These are phyloP conservation scores for Hibiscus syriacus DNA, from an alignment of 345 rosid genomes.

Conservation along the genomic window DNA sequence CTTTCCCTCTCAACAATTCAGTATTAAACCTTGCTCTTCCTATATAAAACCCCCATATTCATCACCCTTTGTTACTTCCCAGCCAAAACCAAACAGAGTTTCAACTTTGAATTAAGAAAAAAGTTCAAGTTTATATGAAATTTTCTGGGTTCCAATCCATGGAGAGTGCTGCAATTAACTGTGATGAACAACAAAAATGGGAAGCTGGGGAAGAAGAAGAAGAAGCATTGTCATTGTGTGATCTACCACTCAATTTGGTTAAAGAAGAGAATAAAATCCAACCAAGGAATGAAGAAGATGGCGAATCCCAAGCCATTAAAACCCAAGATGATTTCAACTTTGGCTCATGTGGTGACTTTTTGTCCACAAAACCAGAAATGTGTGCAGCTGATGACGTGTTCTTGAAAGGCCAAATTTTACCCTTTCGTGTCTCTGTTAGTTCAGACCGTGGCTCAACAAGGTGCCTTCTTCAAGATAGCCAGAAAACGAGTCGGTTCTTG, in stretches of 20 bases:
- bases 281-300: slow-evolving; percentile 9
- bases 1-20: slow-evolving; percentile 10
- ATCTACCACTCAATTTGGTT: slow-evolving; percentile 41
- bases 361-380: slow-evolving; percentile 43
- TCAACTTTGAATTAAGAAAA: too few species aligned
- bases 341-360: slow-evolving; percentile 30
- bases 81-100: background rate
- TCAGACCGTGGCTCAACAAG: slow-evolving; percentile 29
- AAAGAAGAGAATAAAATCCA: slow-evolving; percentile 11
- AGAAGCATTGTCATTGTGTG: slow-evolving; percentile 63
- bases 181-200: slow-evolving; percentile 9
- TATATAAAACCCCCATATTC: slow-evolving; percentile 4
- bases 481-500: slow-evolving; percentile 14
- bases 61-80: background rate
- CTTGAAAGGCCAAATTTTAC: slow-evolving; percentile 60
- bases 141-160: too few species aligned
- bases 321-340: slow-evolving; percentile 59
- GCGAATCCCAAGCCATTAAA: too few species aligned
- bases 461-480: slow-evolving; percentile 9
- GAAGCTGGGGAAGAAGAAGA: slow-evolving; percentile 31
- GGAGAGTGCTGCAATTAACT: slow-evolving; percentile 9
- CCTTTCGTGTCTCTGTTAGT: slow-evolving; percentile 48
- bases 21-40: slow-evolving; percentile 6
- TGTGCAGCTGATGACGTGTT: slow-evolving; percentile 70
- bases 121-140: too few species aligned